Base-by-base conservation (phyloP, 768 basidiomycete species). In the Basidioascus undulatus region DNA sequence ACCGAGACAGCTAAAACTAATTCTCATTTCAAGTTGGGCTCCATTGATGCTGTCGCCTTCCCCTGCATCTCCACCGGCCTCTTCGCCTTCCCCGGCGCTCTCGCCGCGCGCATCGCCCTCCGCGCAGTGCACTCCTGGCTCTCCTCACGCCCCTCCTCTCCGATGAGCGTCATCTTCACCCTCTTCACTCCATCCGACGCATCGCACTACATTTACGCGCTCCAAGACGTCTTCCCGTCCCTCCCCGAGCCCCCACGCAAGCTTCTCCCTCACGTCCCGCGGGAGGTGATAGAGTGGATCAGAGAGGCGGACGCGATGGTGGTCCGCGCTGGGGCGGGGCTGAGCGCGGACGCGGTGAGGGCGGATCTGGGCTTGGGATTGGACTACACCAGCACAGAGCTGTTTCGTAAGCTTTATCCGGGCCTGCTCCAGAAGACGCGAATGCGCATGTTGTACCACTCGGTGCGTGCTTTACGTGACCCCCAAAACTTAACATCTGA, bases 41-140 rank as follows among this genome's bases (percentile, higher is more conserved):
- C n/a, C 27, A 37, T 42, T 32, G 27, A 28, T 10, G 26, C 41
- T 0, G 41, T 42, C 8, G 41, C 35, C 16, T 42, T 42, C 24
- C 35, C 41, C 3, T 42, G 41, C 36, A 42, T 42, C 16, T 42
- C 41, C 6, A 42, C 41, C 7, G 41, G 41, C 28, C 12, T 42
- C 20, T 42, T 42, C 21, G 36, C 31, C 31, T 42, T 37, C 24
- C 41, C 41, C 1, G 23, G 23, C 18, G 31, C 15, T 5, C 30
- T 10, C 3, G 41, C 41, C 8, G 35, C 41, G 3, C 21, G 8
- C 3, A 32, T 37, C 30, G 41, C 36, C 8, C 21, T 42, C 7
- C 8, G 16, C 6, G n/a, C 31, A 10, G 16, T 31, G 16, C n/a
- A 16, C 18, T 6, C 15, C 10, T 42, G 41, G 41, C 37, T 37